Evolutionary conservation across 2,329 filamentous ascomycete species (phyloP).

Genomic region (Chaetomiaceae sp.): DNA sequence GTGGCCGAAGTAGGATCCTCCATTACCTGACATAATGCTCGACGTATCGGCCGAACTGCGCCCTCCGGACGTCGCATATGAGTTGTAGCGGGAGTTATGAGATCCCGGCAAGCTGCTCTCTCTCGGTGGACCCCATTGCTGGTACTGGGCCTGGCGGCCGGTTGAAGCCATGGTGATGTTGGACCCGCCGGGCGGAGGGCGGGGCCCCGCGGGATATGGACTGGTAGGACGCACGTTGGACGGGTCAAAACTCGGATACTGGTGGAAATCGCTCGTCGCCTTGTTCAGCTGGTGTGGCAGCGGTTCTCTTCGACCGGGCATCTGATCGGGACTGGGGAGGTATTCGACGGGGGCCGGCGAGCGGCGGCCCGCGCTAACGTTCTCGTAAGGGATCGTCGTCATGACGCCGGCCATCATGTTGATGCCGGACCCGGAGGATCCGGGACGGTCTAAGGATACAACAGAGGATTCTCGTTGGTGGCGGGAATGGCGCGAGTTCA

Average conservation of each 20-base stretch:
- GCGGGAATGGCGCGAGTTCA: slow-evolving; percentile 67
- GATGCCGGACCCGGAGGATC: slow-evolving; percentile 60
- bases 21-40: slow-evolving; percentile 55
- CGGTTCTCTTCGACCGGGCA: slow-evolving; percentile 62
- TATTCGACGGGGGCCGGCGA: slow-evolving; percentile 71
- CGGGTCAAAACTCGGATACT: slow-evolving; percentile 72
- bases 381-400: slow-evolving; percentile 84
- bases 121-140: slow-evolving; percentile 68
- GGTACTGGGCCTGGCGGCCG: slow-evolving; percentile 68
- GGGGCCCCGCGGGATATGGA: slow-evolving; percentile 56
- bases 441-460: slow-evolving; percentile 65
- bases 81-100: slow-evolving; percentile 60
- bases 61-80: slow-evolving; percentile 55
- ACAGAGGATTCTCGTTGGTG: slow-evolving; percentile 70
- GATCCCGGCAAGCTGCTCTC: slow-evolving; percentile 51
- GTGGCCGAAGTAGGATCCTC: slow-evolving; percentile 39
- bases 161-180: slow-evolving; percentile 69
- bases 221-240: slow-evolving; percentile 41
- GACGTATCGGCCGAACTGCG: slow-evolving; percentile 53
- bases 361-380: slow-evolving; percentile 58
- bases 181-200: slow-evolving; percentile 51
- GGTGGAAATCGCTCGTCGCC: slow-evolving; percentile 73
- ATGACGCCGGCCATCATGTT: slow-evolving; percentile 78
- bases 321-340: slow-evolving; percentile 62
- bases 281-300: slow-evolving; percentile 82